Evolutionary conservation across 1,139 yeast species (phyloP).

Genomic region (Scheffersomyces insectosa): DNA sequence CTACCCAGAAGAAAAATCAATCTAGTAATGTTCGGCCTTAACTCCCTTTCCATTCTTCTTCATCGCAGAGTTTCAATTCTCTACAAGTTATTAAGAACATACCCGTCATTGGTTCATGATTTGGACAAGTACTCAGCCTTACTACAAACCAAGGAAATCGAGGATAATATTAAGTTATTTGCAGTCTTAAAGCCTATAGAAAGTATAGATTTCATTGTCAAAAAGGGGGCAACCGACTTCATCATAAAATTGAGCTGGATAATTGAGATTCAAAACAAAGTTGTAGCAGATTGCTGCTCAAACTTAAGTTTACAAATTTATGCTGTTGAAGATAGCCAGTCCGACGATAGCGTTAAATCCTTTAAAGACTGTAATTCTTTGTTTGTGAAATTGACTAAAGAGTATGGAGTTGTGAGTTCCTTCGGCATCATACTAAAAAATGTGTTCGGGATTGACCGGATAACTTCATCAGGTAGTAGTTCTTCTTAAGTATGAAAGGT

Average conservation of each 20-base stretch:
- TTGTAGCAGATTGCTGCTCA: constrained; percentile 31
- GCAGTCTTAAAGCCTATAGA: constrained; percentile 23
- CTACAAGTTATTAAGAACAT: constrained; percentile 20
- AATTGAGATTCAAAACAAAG: constrained; percentile 21
- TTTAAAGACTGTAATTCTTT: constrained; percentile 9
- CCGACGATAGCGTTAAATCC: constrained; percentile 6
- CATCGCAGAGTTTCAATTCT: constrained; percentile 22
- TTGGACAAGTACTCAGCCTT: constrained; percentile 6
- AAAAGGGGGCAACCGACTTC: background rate
- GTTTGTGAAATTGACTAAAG: constrained; percentile 21
- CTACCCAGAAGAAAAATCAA: constrained; percentile 28
- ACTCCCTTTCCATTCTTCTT: constrained; percentile 29
- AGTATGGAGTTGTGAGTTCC: constrained; percentile 29
- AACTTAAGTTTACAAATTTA: constrained; percentile 11
- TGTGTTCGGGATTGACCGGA: constrained; percentile 19
- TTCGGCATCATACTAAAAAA: constrained; percentile 24
- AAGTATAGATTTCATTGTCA: constrained; percentile 16
- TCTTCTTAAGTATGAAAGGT: too few species aligned
- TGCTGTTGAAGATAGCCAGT: constrained; percentile 7
- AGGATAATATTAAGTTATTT: constrained; percentile 17
- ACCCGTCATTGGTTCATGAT: constrained; percentile 10
- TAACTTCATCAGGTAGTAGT: too few species aligned
- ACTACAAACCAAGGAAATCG: constrained; percentile 10
- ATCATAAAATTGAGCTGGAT: constrained; percentile 26
- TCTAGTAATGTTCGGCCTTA: constrained; percentile 31